Base-by-base conservation (phyloP, 2,329 filamentous ascomycete species). In the Aureobasidium sp. region DNA sequence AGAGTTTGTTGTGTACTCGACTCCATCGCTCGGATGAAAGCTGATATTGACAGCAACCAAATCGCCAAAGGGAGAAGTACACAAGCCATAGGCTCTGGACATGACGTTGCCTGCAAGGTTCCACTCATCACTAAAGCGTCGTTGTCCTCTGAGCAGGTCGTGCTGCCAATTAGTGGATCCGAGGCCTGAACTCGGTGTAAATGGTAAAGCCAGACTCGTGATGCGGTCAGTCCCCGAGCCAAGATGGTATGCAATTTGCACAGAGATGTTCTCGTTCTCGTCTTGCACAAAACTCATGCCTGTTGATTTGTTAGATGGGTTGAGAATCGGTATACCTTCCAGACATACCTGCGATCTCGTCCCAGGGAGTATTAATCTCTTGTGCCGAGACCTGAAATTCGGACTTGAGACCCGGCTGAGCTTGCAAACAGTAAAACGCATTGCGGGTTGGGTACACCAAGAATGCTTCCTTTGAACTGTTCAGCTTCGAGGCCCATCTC, bases 1-100 rank as follows among this genome's bases (percentile, higher is more conserved):
- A 3, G 77, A 74, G 8, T 75, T 70, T 7, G 79, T 79, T 0
- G 76, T 76, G 67, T 85, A 85, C 63, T 85, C 81, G 15, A 84
- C 72, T 72, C 81, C 79, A 67, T 85, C 79, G 4, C 77, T 80
- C 0, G 83, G 82, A 67, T 86, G 81, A 31, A 82, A 66, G 2
- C 79, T 81, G 50, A 79, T 73, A 61, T 78, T 81, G 3, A 75
- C 74, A 5, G 80, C 82, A 15, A 78, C 69, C 27, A 78, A 76
- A 33, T 79, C 77, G 24, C 77, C 75, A 19, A 78, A 68, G 19
- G 80, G 78, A 17, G 77, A 78, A 2, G 67, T 60, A 12, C 78
- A 75, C 6, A 84, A 71, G 2, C 84, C 84, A 79, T 81, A 85
- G 8, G 78, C 74, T 64, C 79, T 79, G 7, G 78, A 74, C n/a